Percentiles rank a stretch among this genome's conserved stretches.
Conservation (phyloP, 1,139 yeast species). For the Torulaspora globosa region DNA sequence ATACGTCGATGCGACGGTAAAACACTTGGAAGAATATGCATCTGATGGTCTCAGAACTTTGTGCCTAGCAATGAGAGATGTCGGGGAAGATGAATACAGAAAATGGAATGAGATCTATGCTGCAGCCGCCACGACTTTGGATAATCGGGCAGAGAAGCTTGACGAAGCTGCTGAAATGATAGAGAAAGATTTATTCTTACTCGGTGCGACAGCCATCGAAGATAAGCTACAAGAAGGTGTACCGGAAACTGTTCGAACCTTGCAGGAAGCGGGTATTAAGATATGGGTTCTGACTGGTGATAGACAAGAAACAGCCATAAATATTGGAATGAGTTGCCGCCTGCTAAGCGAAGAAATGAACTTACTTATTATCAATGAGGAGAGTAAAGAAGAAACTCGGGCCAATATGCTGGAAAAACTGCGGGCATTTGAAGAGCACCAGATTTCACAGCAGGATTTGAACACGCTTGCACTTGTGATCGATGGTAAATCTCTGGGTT, state of each 20-base stretch:
- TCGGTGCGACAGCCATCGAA: slow-evolving; percentile 98
- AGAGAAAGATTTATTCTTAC: slow-evolving; percentile 69
- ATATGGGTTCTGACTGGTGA: slow-evolving; percentile 98
- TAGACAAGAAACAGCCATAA: slow-evolving; percentile 97
- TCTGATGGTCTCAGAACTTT: slow-evolving; percentile 92
- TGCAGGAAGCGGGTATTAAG: slow-evolving; percentile 94
- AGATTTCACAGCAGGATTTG: slow-evolving; percentile 59
- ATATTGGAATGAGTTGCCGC: slow-evolving; percentile 97
- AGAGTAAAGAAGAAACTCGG: slow-evolving; percentile 66
- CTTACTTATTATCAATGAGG: slow-evolving; percentile 82
- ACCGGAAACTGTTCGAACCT: slow-evolving; percentile 91
- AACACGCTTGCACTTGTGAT: slow-evolving; percentile 86
- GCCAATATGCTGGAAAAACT: slow-evolving; percentile 71
- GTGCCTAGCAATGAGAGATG: slow-evolving; percentile 82
- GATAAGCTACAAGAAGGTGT: slow-evolving; percentile 98
- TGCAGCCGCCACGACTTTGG: slow-evolving; percentile 78
- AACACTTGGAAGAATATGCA: slow-evolving; percentile 94
- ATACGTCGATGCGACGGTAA: slow-evolving; percentile 73
- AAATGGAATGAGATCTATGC: slow-evolving; percentile 60
- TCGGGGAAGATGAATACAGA: slow-evolving; percentile 73
- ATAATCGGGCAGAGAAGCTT: slow-evolving; percentile 65
- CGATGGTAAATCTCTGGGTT: slow-evolving; percentile 87
- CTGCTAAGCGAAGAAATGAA: slow-evolving; percentile 95
- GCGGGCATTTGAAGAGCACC: slow-evolving; percentile 67
- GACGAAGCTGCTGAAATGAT: slow-evolving; percentile 84